phyloP scores from a whole-genome alignment of 768 basidiomycete genomes.

The Polyporus arcularius region DNA sequence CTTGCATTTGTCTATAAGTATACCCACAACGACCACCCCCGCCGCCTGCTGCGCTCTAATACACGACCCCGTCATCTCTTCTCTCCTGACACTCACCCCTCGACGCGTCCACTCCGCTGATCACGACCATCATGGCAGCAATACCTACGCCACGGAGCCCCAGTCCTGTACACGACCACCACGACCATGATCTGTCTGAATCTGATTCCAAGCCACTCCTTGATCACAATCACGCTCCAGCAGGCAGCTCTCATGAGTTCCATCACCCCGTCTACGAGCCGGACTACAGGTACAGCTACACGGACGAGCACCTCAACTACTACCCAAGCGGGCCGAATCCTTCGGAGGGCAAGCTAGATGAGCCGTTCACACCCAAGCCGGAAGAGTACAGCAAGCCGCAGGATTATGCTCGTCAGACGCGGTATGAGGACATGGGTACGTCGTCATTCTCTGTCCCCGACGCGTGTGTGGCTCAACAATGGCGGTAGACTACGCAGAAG shows the following conservation, averaged over 20 bases:
- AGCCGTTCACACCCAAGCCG: conserved; percentile 18
- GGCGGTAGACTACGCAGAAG: conserved; percentile 58
- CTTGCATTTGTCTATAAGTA: background rate
- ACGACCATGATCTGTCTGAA: conserved; percentile 12
- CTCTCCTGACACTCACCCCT: background rate
- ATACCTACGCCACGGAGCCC: conserved; percentile 7
- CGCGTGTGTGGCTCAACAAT: background rate
- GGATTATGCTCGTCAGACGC: conserved; percentile 10
- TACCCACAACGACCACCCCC: background rate
- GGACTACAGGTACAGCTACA: conserved; percentile 16
- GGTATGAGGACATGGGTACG: conserved; percentile 21
- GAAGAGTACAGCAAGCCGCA: conserved; percentile 8
- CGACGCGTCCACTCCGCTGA: background rate
- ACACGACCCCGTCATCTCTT: background rate
- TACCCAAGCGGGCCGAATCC: conserved; percentile 15
- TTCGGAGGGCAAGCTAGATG: conserved; percentile 16
- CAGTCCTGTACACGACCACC: background rate
- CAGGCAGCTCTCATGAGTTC: background rate
- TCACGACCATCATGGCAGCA: conserved; percentile 13
- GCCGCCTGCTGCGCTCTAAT: background rate
- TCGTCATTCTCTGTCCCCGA: background rate
- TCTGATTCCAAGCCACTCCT: conserved; percentile 15
- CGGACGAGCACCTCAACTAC: conserved; percentile 19
- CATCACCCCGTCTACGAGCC: conserved; percentile 12
- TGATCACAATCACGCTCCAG: background rate